Evolutionary conservation across 2,329 filamentous ascomycete species (phyloP).

Genomic region (Pseudopithomyces maydicus): DNA sequence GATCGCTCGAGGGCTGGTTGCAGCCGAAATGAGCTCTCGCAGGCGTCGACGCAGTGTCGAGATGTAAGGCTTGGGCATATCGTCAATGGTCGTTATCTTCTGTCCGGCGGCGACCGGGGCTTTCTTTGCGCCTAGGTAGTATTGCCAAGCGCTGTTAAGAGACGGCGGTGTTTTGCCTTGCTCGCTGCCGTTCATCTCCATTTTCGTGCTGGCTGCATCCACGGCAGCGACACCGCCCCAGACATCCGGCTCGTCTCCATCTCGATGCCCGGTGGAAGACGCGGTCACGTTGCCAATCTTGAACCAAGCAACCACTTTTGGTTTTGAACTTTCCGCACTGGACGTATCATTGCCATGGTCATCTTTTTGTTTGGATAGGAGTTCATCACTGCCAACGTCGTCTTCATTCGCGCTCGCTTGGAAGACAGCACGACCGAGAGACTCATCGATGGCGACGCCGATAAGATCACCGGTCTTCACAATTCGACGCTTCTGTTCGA

Average conservation of each 20-base stretch:
- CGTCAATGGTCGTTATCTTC: slow-evolving; percentile 57
- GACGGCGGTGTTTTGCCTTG: slow-evolving; percentile 79
- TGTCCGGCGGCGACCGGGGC: slow-evolving; percentile 63
- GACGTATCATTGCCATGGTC: slow-evolving; percentile 25
- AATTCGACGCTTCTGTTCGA: slow-evolving; percentile 80
- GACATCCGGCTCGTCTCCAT: slow-evolving; percentile 68
- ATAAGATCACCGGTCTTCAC: slow-evolving; percentile 88
- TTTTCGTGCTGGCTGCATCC: slow-evolving; percentile 83
- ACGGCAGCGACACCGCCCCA: slow-evolving; percentile 90
- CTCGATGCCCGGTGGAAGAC: slow-evolving; percentile 56
- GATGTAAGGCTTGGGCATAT: slow-evolving; percentile 49
- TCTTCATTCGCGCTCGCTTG: slow-evolving; percentile 73
- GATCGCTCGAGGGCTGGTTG: slow-evolving; percentile 84
- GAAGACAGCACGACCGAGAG: slow-evolving; percentile 80
- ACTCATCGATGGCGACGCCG: slow-evolving; percentile 85
- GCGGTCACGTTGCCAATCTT: slow-evolving; percentile 71
- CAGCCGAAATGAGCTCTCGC: slow-evolving; percentile 82
- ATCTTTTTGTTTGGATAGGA: slow-evolving; percentile 55
- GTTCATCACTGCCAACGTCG: slow-evolving; percentile 61
- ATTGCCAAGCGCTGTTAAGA: slow-evolving; percentile 80
- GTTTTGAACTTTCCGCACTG: slow-evolving; percentile 17
- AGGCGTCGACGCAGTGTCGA: slow-evolving; percentile 65
- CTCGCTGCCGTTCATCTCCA: slow-evolving; percentile 89
- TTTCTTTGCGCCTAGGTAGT: slow-evolving; percentile 81
- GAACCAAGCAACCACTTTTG: slow-evolving; percentile 80